Evolutionary conservation across 2,329 filamentous ascomycete species (phyloP).

Genomic region (Daldinia eschscholtzii): DNA sequence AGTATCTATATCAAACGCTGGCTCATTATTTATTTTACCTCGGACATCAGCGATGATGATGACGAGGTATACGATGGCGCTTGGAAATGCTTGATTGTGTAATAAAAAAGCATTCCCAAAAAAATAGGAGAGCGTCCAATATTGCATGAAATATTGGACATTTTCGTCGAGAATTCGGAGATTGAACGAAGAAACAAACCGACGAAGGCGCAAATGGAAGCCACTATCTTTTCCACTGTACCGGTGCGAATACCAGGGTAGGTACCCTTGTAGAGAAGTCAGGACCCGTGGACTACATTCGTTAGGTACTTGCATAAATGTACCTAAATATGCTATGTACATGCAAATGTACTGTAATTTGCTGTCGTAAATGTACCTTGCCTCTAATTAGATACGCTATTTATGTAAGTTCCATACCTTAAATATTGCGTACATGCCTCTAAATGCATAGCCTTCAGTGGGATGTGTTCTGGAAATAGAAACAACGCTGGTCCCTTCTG

Average conservation of each 20-base stretch:
- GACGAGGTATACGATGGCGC: not conserved
- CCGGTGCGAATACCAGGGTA: not conserved
- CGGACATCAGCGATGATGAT: not conserved
- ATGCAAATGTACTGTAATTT: constrained; percentile 10
- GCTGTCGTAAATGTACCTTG: not conserved
- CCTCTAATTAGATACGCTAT: not conserved
- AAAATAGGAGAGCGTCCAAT: not conserved
- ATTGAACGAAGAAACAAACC: not conserved
- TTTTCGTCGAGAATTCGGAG: not conserved
- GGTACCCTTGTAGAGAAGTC: not conserved
- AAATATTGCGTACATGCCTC: constrained; percentile 4
- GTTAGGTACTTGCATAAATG: not conserved
- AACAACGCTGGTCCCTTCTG: not conserved
- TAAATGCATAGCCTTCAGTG: constrained; percentile 11
- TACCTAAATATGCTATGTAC: not conserved
- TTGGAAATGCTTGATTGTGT: not conserved
- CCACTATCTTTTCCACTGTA: not conserved
- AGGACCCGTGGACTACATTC: not conserved
- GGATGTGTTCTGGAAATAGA: constrained; percentile 11
- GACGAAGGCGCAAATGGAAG: not conserved
- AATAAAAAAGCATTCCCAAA: not conserved
- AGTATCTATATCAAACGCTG: not conserved
- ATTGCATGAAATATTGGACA: constrained; percentile 1
- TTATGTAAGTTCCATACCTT: not conserved
- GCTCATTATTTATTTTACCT: not conserved